Evolutionary conservation across 139 green algal genomes (phyloP).

Genomic region (Eudorina sp.): DNA sequence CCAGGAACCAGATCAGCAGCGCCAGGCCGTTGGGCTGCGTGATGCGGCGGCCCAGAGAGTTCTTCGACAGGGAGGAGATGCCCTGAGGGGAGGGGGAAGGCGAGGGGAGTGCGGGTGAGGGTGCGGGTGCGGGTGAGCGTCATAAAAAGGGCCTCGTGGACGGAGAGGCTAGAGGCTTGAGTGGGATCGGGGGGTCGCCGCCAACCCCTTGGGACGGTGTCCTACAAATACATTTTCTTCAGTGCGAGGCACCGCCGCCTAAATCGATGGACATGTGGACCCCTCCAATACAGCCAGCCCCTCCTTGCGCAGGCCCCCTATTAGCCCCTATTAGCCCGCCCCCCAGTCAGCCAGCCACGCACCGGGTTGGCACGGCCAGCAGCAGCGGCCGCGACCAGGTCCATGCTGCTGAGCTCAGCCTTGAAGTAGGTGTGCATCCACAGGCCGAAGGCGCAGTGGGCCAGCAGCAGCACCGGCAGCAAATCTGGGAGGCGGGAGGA

Average conservation of each 20-base stretch:
- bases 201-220: too few relatives aligned
- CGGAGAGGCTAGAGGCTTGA: too few relatives aligned
- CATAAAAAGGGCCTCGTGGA: too few relatives aligned
- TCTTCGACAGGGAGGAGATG: slow-evolving; percentile 16
- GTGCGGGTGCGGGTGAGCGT: too few relatives aligned
- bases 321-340: too few relatives aligned
- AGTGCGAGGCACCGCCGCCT: too few relatives aligned
- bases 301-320: too few relatives aligned
- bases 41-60: slow-evolving; percentile 37
- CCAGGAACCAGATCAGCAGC: slow-evolving; percentile 56
- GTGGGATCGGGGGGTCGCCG: too few relatives aligned
- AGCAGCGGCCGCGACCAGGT: not conserved
- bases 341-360: too few relatives aligned
- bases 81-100: not conserved
- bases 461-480: slow-evolving; percentile 60
- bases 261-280: too few relatives aligned
- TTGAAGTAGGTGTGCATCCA: slow-evolving; percentile 77
- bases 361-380: not conserved
- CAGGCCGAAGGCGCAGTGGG: slow-evolving; percentile 66
- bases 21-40: slow-evolving; percentile 66
- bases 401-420: not conserved
- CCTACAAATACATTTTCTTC: too few relatives aligned
- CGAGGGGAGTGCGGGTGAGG: not conserved
- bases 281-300: too few relatives aligned
- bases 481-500: slow-evolving; percentile 41